These are phyloP conservation scores for Ammopiptanthus mongolicus DNA, from an alignment of 306 rosid species.

Conservation along the genomic window DNA sequence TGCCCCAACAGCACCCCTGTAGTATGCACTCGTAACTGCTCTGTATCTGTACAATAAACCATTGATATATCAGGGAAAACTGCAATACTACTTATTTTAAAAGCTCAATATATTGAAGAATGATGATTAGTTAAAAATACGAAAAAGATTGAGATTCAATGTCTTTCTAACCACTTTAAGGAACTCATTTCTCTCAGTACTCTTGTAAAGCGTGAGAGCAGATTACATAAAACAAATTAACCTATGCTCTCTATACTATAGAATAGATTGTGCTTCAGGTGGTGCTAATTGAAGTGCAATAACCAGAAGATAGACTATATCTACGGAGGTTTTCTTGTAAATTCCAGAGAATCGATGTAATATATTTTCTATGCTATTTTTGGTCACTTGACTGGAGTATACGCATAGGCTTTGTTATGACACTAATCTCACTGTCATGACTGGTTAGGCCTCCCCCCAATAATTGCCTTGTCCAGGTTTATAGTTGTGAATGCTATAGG, in stretches of 20 bases:
- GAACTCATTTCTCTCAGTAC: neutral
- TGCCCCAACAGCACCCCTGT: conserved; percentile 97
- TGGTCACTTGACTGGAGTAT: neutral
- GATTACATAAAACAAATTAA: neutral
- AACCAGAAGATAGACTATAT: neutral
- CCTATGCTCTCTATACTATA: neutral
- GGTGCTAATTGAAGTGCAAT: neutral
- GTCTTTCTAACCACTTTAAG: neutral
- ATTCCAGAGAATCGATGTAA: neutral
- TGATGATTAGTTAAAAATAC: neutral
- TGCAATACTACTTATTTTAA: neutral
- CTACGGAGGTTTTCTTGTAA: neutral
- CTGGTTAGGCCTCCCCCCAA: neutral
- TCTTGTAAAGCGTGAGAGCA: neutral
- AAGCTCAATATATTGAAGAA: neutral
- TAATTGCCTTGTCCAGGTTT: neutral
- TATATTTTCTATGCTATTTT: neutral
- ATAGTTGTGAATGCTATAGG: neutral
- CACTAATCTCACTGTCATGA: neutral
- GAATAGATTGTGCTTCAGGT: neutral
- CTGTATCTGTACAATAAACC: conserved; percentile 59
- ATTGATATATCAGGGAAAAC: conserved; percentile 7
- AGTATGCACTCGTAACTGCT: conserved; percentile 96
- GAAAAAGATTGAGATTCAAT: neutral
- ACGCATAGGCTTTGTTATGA: neutral